These are phyloP conservation scores for Wickerhamomyces hampshirensis DNA, from an alignment of 805 yeast genomes.

Conservation along the genomic window DNA sequence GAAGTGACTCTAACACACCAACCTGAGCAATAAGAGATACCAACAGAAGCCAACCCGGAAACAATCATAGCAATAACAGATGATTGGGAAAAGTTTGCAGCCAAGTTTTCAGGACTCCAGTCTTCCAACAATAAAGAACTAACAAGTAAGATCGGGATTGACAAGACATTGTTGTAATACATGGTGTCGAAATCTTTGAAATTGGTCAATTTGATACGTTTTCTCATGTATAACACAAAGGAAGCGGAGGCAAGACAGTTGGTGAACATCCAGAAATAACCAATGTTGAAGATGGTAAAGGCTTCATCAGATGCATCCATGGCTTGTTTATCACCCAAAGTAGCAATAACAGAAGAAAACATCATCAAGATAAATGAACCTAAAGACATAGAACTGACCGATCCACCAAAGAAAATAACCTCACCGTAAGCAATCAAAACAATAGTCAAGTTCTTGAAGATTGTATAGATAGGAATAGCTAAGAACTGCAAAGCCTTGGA, in stretches of 20 bases:
- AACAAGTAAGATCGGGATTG: constrained; percentile 81
- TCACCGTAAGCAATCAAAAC: constrained; percentile 98
- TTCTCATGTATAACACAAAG: constrained; percentile 92
- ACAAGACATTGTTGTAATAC: constrained; percentile 94
- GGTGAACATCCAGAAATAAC: constrained; percentile 95
- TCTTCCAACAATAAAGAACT: constrained; percentile 81
- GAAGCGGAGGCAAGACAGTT: constrained; percentile 94
- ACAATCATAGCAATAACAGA: constrained; percentile 78
- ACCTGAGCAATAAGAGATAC: constrained; percentile 97
- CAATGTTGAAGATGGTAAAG: constrained; percentile 45
- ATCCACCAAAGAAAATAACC: constrained; percentile 94
- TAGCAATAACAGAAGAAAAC: constrained; percentile 91
- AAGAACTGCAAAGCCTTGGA: constrained; percentile 91
- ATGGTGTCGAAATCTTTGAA: constrained; percentile 97
- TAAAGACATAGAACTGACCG: constrained; percentile 83
- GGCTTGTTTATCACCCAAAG: constrained; percentile 66
- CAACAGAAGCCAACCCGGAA: constrained; percentile 92
- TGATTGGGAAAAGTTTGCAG: constrained; percentile 66
- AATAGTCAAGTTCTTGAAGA: constrained; percentile 95
- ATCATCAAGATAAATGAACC: constrained; percentile 91
- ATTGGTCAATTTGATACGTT: constrained; percentile 94
- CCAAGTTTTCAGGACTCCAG: constrained; percentile 82
- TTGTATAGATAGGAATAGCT: constrained; percentile 93
- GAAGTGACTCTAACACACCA: constrained; percentile 99
- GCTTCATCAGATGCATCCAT: constrained; percentile 23